phyloP scores from a whole-genome alignment of 2,329 filamentous ascomycete species.

The Penicillium paneum region DNA sequence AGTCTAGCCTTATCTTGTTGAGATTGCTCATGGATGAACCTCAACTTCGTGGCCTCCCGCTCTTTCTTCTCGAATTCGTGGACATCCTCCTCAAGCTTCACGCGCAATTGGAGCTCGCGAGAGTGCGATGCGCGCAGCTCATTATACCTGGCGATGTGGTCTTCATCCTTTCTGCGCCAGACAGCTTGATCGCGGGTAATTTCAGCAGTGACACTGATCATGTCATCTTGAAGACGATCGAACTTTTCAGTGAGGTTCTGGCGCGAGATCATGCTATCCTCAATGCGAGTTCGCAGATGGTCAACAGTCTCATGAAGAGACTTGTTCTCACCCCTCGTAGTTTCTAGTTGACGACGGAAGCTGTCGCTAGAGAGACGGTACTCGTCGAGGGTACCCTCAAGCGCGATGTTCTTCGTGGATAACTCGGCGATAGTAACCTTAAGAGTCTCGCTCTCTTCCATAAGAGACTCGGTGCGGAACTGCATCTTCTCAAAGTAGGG shows the following conservation, averaged over 20 bases:
- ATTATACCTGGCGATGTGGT: slow-evolving; percentile 54
- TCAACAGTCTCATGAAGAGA: slow-evolving; percentile 71
- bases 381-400: slow-evolving; percentile 62
- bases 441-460: slow-evolving; percentile 61
- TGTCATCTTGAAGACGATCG: slow-evolving; percentile 80
- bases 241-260: slow-evolving; percentile 83
- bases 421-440: slow-evolving; percentile 53
- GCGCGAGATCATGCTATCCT: slow-evolving; percentile 80
- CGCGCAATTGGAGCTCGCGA: slow-evolving; percentile 64
- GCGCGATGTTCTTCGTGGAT: slow-evolving; percentile 58
- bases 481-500: slow-evolving; percentile 61
- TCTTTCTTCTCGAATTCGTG: slow-evolving; percentile 65
- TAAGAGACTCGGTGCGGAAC: slow-evolving; percentile 65
- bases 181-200: slow-evolving; percentile 78
- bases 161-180: slow-evolving; percentile 66
- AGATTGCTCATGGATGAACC: slow-evolving; percentile 70
- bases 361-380: slow-evolving; percentile 60
- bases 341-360: slow-evolving; percentile 53
- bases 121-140: slow-evolving; percentile 57
- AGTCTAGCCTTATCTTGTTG: slow-evolving; percentile 63
- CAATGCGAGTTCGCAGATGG: slow-evolving; percentile 71
- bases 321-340: slow-evolving; percentile 61
- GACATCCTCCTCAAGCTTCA: slow-evolving; percentile 60
- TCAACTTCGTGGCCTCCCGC: slow-evolving; percentile 71
- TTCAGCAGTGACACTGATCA: slow-evolving; percentile 73